A percentile compares a stretch with the other conserved stretches of the same genome.
Conservation (phyloP, 257 asterid species). For the Solanum clarkiae region DNA sequence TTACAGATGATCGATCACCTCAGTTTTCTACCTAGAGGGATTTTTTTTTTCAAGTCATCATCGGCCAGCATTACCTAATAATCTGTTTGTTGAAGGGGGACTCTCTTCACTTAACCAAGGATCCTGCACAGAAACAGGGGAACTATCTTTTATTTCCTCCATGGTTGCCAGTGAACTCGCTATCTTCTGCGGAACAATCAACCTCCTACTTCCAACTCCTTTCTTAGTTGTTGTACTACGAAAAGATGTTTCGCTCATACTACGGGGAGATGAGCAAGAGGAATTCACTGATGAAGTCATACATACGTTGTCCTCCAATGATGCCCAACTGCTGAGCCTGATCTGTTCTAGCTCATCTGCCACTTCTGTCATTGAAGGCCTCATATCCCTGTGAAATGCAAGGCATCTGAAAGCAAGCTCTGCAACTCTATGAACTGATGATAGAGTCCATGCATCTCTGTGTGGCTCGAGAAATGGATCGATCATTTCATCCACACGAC, state of each 20-base stretch:
- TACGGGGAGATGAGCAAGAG: slow-evolving; percentile 51
- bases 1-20: neutral
- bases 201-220: slow-evolving; percentile 37
- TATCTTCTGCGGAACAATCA: slow-evolving; percentile 24
- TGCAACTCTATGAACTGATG: slow-evolving; percentile 70
- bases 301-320: slow-evolving; percentile 41
- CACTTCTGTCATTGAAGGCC: slow-evolving; percentile 93
- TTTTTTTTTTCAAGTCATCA: neutral
- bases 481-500: slow-evolving; percentile 69
- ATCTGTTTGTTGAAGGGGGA: slow-evolving; percentile 74
- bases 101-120: slow-evolving; percentile 71
- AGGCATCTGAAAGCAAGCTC: slow-evolving; percentile 93
- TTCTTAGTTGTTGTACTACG: slow-evolving; percentile 20
- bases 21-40: neutral
- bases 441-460: slow-evolving; percentile 87
- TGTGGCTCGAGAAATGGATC: slow-evolving; percentile 69
- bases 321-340: slow-evolving; percentile 64
- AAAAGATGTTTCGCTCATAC: slow-evolving; percentile 55
- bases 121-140: slow-evolving; percentile 78
- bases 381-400: slow-evolving; percentile 78
- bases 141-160: slow-evolving; percentile 35
- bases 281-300: slow-evolving; percentile 57
- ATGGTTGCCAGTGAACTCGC: slow-evolving; percentile 5
- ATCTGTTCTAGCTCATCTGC: slow-evolving; percentile 91
- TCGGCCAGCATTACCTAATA: slow-evolving; percentile 30